Conservation (phyloP, 2,329 filamentous ascomycete genomes). For the Aureobasidium lini region DNA sequence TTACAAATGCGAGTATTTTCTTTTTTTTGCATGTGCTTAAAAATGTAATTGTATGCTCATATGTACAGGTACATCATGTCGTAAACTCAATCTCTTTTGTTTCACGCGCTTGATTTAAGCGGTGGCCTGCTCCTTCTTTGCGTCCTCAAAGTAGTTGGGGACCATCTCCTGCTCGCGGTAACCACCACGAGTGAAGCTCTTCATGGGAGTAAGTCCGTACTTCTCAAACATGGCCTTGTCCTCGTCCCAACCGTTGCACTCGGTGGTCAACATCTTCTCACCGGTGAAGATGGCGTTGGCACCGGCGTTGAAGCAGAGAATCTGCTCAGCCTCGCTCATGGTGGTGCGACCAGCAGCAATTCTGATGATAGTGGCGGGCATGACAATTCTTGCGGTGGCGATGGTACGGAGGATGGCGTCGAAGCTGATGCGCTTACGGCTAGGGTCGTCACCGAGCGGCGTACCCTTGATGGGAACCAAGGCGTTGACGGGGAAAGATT, state of each 20-base stretch:
- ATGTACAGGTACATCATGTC: background rate
- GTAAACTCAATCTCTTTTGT: background rate
- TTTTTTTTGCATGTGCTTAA: background rate
- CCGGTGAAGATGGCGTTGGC: conserved; percentile 94
- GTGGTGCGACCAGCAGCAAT: conserved; percentile 78
- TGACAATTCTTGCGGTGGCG: conserved; percentile 72
- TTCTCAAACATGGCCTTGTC: conserved; percentile 75
- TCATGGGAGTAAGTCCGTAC: conserved; percentile 78
- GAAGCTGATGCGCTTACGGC: conserved; percentile 59
- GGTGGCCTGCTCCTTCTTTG: background rate
- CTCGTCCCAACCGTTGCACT: conserved; percentile 86
- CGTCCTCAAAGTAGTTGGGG: conserved; percentile 11
- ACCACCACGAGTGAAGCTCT: conserved; percentile 29
- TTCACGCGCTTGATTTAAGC: background rate
- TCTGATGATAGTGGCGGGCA: conserved; percentile 79
- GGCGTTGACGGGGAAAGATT: conserved; percentile 87
- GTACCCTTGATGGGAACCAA: conserved; percentile 88
- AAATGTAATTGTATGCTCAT: background rate
- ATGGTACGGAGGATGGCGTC: conserved; percentile 74
- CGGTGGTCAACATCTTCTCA: conserved; percentile 91
- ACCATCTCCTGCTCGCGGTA: conserved; percentile 20
- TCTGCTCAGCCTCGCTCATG: conserved; percentile 82
- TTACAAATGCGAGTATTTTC: too few species aligned
- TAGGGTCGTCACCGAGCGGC: conserved; percentile 59
- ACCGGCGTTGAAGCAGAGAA: conserved; percentile 81